A percentile compares a stretch with the other conserved stretches of the same genome.
phyloP scores from a whole-genome alignment of 2,329 filamentous ascomycete species.

The Catunica adiposa region DNA sequence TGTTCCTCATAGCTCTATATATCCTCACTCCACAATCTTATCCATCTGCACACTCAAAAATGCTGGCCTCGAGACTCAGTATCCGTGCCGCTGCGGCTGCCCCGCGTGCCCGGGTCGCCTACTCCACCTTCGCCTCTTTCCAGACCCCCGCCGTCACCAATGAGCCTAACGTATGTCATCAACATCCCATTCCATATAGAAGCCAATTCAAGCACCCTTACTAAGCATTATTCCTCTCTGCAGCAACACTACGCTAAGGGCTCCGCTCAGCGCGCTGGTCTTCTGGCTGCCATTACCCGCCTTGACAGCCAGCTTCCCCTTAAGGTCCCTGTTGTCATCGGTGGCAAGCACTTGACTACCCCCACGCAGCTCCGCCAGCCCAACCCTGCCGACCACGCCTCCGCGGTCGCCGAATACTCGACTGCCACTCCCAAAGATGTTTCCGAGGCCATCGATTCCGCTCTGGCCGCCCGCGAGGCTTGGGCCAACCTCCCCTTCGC shows the following conservation, averaged over 20 bases:
- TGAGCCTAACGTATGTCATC: slow-evolving; percentile 75
- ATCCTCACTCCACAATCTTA: slow-evolving; percentile 1
- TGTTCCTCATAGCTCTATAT: not conserved
- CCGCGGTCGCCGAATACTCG: slow-evolving; percentile 67
- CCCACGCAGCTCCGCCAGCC: slow-evolving; percentile 51
- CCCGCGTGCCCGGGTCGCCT: slow-evolving; percentile 14
- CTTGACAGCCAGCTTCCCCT: slow-evolving; percentile 54
- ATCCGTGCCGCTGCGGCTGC: slow-evolving; percentile 1
- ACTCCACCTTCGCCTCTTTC: slow-evolving; percentile 60
- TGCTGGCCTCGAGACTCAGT: slow-evolving; percentile 10
- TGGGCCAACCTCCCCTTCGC: slow-evolving; percentile 83
- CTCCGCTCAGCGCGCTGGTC: slow-evolving; percentile 58
- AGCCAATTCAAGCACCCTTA: not conserved
- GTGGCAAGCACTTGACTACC: slow-evolving; percentile 52
- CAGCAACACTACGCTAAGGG: slow-evolving; percentile 83
- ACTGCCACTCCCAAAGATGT: slow-evolving; percentile 66
- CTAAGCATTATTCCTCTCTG: not conserved
- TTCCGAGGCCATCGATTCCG: slow-evolving; percentile 61
- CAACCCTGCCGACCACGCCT: slow-evolving; percentile 68
- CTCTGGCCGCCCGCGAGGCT: slow-evolving; percentile 65
- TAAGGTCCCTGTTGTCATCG: slow-evolving; percentile 68
- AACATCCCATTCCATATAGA: no score
- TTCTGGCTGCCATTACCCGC: slow-evolving; percentile 55
- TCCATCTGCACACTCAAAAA: slow-evolving; percentile 8
- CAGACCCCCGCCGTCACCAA: slow-evolving; percentile 76